Conservation (phyloP, 2,329 filamentous ascomycete species). For the Achaetomium macrosporum region DNA sequence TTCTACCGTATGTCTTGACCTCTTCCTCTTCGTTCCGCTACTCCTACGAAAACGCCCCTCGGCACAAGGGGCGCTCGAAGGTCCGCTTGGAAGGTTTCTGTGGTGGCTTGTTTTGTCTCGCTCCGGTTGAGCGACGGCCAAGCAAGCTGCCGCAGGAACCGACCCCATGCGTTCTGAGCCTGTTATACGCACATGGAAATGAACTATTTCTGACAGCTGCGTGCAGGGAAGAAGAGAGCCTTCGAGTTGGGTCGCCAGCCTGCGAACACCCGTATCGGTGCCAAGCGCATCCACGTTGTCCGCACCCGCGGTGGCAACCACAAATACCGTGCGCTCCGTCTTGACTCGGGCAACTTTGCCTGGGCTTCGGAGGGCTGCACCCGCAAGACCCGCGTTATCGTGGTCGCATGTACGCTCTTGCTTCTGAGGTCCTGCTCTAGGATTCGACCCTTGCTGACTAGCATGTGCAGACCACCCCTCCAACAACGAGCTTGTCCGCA, state of each 20-base stretch:
- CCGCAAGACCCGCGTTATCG: slow-evolving; percentile 99
- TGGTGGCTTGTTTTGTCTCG: neutral
- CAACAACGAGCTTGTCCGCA: slow-evolving; percentile 99
- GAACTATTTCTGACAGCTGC: slow-evolving; percentile 25
- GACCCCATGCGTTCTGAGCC: slow-evolving; percentile 67
- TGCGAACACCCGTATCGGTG: slow-evolving; percentile 98
- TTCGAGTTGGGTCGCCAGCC: slow-evolving; percentile 99
- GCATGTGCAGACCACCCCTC: slow-evolving; percentile 71
- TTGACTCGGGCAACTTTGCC: slow-evolving; percentile 98
- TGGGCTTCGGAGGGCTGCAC: slow-evolving; percentile 97
- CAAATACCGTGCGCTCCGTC: slow-evolving; percentile 98
- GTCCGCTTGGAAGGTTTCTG: slow-evolving; percentile 50
- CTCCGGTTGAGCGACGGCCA: neutral
- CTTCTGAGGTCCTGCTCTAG: neutral
- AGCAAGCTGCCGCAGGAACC: slow-evolving; percentile 4
- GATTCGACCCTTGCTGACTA: slow-evolving; percentile 5
- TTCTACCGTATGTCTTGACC: slow-evolving; percentile 68
- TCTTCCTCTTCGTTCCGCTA: slow-evolving; percentile 6
- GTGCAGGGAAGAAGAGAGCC: slow-evolving; percentile 79
- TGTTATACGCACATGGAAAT: slow-evolving; percentile 41
- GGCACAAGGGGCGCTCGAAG: slow-evolving; percentile 51
- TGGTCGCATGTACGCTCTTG: slow-evolving; percentile 61
- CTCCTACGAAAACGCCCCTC: slow-evolving; percentile 31
- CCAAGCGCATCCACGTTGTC: slow-evolving; percentile 41
- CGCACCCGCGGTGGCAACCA: slow-evolving; percentile 72